These are phyloP conservation scores for Aureobasidium sp. DNA, from an alignment of 2,329 filamentous ascomycete species.

Conservation along the genomic window DNA sequence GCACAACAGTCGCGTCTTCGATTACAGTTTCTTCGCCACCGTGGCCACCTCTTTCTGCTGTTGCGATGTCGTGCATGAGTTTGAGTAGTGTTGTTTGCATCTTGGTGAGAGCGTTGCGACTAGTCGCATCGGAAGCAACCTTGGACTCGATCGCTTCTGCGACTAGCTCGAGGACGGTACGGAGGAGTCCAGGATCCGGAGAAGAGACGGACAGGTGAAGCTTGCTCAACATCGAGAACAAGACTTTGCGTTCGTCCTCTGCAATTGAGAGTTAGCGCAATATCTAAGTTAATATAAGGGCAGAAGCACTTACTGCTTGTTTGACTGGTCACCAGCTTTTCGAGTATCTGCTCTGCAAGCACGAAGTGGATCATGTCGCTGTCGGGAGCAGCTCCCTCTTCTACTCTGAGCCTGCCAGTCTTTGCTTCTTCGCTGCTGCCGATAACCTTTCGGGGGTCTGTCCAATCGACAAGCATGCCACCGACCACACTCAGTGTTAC, in stretches of 20 bases:
- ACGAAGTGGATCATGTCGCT: slow-evolving; percentile 56
- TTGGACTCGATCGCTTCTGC: slow-evolving; percentile 39
- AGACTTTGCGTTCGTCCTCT: slow-evolving; percentile 80
- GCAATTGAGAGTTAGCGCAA: too few relatives aligned
- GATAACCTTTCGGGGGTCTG: slow-evolving; percentile 72
- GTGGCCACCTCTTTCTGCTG: slow-evolving; percentile 22
- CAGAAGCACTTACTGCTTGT: slow-evolving; percentile 59
- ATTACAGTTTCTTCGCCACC: slow-evolving; percentile 23
- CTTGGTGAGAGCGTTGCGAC: slow-evolving; percentile 48
- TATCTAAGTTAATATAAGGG: too few relatives aligned
- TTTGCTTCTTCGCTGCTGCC: slow-evolving; percentile 49
- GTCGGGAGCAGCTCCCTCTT: slow-evolving; percentile 53
- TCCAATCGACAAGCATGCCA: slow-evolving; percentile 86
- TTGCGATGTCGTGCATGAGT: slow-evolving; percentile 38
- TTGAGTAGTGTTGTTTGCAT: slow-evolving; percentile 44
- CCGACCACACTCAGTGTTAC: slow-evolving; percentile 66
- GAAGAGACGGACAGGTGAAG: slow-evolving; percentile 55
- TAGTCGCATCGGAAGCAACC: slow-evolving; percentile 43
- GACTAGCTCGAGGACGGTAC: slow-evolving; percentile 37
- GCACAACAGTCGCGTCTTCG: slow-evolving; percentile 4
- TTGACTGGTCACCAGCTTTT: slow-evolving; percentile 58
- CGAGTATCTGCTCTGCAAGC: slow-evolving; percentile 68
- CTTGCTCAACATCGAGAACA: slow-evolving; percentile 72
- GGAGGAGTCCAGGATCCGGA: slow-evolving; percentile 22
- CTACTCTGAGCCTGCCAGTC: slow-evolving; percentile 42